Conservation (phyloP, 352 stramenopile genomes). For the Globisporangium cederbergense region DNA sequence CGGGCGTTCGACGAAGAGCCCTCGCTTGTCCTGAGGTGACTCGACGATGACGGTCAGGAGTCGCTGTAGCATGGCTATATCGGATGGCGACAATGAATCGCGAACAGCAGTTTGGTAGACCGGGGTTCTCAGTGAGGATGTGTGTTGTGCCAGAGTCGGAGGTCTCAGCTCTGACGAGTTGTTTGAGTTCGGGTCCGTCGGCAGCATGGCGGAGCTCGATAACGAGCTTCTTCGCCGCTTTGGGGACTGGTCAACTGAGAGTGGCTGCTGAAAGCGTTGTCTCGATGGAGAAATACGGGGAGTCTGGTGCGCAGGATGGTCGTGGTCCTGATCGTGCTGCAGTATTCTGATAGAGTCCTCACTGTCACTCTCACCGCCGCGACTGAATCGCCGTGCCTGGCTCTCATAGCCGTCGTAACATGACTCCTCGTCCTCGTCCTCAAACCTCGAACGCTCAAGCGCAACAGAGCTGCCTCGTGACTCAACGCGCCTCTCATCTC, state of each 20-base stretch:
- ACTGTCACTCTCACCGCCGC: neutral
- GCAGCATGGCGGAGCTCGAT: neutral
- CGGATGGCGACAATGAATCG: neutral
- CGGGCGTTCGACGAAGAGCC: slow-evolving; percentile 12
- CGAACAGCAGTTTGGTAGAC: neutral
- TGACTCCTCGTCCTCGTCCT: neutral
- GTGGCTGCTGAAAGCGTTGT: neutral
- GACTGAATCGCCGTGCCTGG: neutral
- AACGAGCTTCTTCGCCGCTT: neutral
- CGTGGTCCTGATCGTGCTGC: neutral
- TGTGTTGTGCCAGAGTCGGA: neutral
- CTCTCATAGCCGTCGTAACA: neutral
- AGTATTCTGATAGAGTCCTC: neutral
- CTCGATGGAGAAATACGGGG: neutral
- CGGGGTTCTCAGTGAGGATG: neutral
- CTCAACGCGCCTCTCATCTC: neutral
- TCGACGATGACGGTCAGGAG: slow-evolving; percentile 11
- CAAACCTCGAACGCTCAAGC: neutral
- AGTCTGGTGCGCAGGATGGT: neutral
- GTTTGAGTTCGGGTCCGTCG: neutral
- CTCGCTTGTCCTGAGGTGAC: slow-evolving; percentile 12
- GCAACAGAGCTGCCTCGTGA: neutral
- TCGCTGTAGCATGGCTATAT: slow-evolving; percentile 2
- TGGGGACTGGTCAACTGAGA: neutral
- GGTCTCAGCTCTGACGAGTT: neutral